A percentile compares a stretch with the other conserved stretches of the same genome.
Evolutionary conservation across 352 stramenopile species (phyloP).

Genomic region (Globisporangium solare): DNA sequence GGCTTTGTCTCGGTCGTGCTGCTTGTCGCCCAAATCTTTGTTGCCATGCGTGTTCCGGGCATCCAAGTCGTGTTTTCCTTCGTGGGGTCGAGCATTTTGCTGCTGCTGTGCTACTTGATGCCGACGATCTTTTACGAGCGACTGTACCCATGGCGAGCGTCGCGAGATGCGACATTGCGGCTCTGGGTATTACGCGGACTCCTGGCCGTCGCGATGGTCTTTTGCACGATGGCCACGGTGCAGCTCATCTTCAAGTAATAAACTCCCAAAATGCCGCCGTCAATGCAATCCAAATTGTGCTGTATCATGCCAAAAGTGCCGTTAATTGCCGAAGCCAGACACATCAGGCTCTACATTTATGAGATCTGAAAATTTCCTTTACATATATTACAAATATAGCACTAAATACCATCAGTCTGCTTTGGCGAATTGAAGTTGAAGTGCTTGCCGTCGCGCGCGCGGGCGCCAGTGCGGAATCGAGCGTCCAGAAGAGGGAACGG

Average conservation of each 20-base stretch:
- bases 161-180: constrained; percentile 17
- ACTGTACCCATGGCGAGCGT: constrained; percentile 39
- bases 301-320: neutral
- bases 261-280: neutral
- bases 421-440: constrained; percentile 9
- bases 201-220: constrained; percentile 35
- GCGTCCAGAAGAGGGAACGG: neutral
- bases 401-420: constrained; percentile 9
- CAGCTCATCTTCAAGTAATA: constrained; percentile 23
- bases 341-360: neutral
- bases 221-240: constrained; percentile 56
- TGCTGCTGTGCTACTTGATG: constrained; percentile 73
- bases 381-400: too few species aligned
- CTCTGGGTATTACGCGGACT: constrained; percentile 27
- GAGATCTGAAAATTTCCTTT: too few species aligned
- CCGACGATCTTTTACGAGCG: constrained; percentile 52
- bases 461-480: constrained; percentile 10
- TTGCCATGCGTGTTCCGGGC: constrained; percentile 47
- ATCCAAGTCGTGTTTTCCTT: constrained; percentile 76
- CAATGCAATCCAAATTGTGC: neutral
- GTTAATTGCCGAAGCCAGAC: neutral
- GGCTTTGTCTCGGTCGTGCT: constrained; percentile 35
- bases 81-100: constrained; percentile 63
- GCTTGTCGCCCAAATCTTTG: constrained; percentile 42
- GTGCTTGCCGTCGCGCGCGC: neutral